Base-by-base conservation (phyloP, 306 rosid genomes). In the Styphnolobium japonicum region DNA sequence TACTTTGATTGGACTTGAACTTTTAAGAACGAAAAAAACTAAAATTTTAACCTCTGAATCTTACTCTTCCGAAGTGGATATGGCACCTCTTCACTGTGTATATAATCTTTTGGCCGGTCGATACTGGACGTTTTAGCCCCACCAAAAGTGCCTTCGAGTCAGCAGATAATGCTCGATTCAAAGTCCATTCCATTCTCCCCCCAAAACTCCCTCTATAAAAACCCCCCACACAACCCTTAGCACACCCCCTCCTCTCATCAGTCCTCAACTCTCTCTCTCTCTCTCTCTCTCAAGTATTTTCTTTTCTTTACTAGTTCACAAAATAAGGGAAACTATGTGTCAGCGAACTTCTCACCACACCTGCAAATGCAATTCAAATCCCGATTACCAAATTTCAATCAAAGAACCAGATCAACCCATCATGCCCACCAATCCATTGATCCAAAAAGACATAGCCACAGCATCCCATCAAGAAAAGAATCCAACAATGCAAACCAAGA, bases 131-230 rank as follows among this genome's bases (percentile, higher is more conserved):
- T 37, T 83, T 39, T 19, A 29, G 61, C 10, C 74, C 19, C 78
- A 27, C 52, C 79, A 67, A 83, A 80, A 65, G 85, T 66, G 53
- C 82, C 46, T 69, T 37, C 39, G 15, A n/a, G n/a, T n/a, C n/a
- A n/a, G n/a, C n/a, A n/a, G 53, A 39, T 58, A 23, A 0, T 67
- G 43, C 21, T 40, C 11, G 3, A 42, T 75, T 82, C 69, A 45
- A 82, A 73, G 65, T 42, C n/a, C n/a, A n/a, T n/a, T n/a, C 23
- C 16, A 1, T 10, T 18, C 80, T 25, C 83, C 43, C 21, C 0
- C 58, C 72, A 14, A 67, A 42, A 25, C 0, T 2, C 31, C 34
- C 77, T 21, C 88, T 90, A 89, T 87, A 90, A 81, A 76, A 86
- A 60, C 64, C 81, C 67, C 37, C 22, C 48, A 45, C 6, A 18